phyloP scores from a whole-genome alignment of 179 eudicot genomes.

The Carnegiea gigantea region DNA sequence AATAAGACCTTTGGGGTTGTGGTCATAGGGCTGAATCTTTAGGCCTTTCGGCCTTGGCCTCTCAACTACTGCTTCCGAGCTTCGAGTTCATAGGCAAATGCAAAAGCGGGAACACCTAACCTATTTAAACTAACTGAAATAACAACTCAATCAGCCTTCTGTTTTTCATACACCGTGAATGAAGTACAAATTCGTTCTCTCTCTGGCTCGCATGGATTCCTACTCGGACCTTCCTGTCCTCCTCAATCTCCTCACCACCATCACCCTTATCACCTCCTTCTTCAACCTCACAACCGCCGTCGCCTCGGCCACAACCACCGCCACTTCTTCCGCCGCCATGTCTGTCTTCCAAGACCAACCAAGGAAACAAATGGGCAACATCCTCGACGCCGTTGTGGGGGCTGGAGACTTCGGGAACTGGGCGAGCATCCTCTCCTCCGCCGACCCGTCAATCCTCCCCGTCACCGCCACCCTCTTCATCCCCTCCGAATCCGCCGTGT shows the following conservation, averaged over 20 bases:
- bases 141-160: neutral
- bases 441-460: constrained; percentile 17
- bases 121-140: neutral
- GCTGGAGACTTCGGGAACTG: constrained; percentile 17
- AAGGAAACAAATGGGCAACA: constrained; percentile 10
- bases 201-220: neutral
- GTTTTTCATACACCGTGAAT: neutral
- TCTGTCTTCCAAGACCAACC: neutral
- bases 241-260: constrained; percentile 10
- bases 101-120: neutral
- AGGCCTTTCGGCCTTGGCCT: no score
- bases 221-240: neutral
- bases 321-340: neutral
- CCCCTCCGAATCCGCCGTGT: neutral
- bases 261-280: constrained; percentile 4
- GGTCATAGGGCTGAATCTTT: no score
- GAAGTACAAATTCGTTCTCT: neutral
- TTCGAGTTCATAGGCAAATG: no score
- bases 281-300: neutral
- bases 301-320: neutral
- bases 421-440: constrained; percentile 16
- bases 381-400: constrained; percentile 3
- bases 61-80: no score
- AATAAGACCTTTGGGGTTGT: no score
- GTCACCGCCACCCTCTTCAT: constrained; percentile 22